These are phyloP conservation scores for Populus trichocarpa DNA, from an alignment of 441 rosid genomes.

Conservation along the genomic window DNA sequence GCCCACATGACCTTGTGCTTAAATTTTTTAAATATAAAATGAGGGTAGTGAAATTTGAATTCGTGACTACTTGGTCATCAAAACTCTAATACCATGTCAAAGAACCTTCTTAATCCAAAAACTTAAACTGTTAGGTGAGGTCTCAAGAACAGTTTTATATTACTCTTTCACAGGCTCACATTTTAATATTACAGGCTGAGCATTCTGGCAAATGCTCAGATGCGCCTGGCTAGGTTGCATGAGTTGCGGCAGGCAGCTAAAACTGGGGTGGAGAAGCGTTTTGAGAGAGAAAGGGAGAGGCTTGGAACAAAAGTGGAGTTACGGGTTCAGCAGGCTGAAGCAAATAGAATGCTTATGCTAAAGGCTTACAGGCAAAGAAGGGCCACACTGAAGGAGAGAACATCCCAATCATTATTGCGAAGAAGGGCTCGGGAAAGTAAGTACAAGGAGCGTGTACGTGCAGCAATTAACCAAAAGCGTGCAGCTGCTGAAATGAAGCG, in stretches of 20 bases:
- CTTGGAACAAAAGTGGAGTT: slow-evolving; percentile 80
- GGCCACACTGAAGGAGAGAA: slow-evolving; percentile 78
- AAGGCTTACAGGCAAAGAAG: slow-evolving; percentile 76
- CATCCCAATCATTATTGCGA: slow-evolving; percentile 71
- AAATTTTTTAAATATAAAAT: too few relatives aligned
- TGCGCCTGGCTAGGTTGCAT: slow-evolving; percentile 81
- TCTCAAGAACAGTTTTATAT: too few relatives aligned
- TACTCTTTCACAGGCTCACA: too few relatives aligned
- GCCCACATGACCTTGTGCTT: too few relatives aligned
- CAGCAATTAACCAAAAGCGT: slow-evolving; percentile 89
- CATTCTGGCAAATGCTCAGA: slow-evolving; percentile 77
- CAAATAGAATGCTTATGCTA: slow-evolving; percentile 82
- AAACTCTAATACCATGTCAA: too few relatives aligned
- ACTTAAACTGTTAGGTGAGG: too few relatives aligned
- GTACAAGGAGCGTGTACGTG: slow-evolving; percentile 80
- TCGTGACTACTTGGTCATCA: too few relatives aligned
- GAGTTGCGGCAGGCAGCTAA: slow-evolving; percentile 94
- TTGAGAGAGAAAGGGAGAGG: slow-evolving; percentile 74
- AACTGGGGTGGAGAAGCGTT: slow-evolving; percentile 72
- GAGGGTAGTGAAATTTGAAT: too few relatives aligned
- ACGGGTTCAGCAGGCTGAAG: slow-evolving; percentile 85
- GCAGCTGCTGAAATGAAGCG: slow-evolving; percentile 94
- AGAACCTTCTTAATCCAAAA: too few relatives aligned
- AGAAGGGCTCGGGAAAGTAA: slow-evolving; percentile 83
- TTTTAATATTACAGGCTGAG: slow-evolving; percentile 47